Evolutionary conservation across 2,329 filamentous ascomycete genomes (phyloP).

Genomic region (Calycina herbarum): DNA sequence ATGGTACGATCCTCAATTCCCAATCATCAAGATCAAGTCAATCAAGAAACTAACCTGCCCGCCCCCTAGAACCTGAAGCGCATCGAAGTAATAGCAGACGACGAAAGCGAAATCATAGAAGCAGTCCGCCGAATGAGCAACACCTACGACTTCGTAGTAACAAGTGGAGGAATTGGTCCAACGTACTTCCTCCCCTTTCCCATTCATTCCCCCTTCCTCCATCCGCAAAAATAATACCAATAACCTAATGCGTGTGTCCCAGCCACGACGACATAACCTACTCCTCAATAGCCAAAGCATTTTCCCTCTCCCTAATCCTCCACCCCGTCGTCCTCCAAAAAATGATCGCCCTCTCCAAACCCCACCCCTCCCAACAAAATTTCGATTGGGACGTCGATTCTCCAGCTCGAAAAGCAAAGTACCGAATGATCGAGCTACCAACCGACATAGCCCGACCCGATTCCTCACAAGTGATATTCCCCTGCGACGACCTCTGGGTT

Average conservation of each 20-base stretch:
- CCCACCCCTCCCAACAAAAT: conserved; percentile 68
- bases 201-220: too few relatives aligned
- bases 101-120: conserved; percentile 87
- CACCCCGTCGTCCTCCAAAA: conserved; percentile 75
- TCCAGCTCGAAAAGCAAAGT: conserved; percentile 73
- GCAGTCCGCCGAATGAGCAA: conserved; percentile 80
- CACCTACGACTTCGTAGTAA: conserved; percentile 92
- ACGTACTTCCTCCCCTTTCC: conserved; percentile 58
- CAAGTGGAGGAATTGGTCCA: conserved; percentile 91
- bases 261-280: conserved; percentile 96
- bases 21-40: conserved; percentile 39
- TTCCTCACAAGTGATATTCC: conserved; percentile 75
- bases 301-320: conserved; percentile 71
- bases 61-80: conserved; percentile 64
- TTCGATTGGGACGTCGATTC: conserved; percentile 87
- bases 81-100: conserved; percentile 91
- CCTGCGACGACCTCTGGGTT: conserved; percentile 83
- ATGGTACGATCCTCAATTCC: conserved; percentile 56
- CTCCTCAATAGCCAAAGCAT: conserved; percentile 87
- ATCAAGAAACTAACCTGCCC: too few relatives aligned
- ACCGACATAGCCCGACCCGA: conserved; percentile 66
- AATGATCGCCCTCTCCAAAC: conserved; percentile 81
- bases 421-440: conserved; percentile 88
- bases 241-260: too few relatives aligned
- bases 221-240: too few relatives aligned